Conservation (phyloP, 148 eudicot species). For the Rheum nobile region DNA sequence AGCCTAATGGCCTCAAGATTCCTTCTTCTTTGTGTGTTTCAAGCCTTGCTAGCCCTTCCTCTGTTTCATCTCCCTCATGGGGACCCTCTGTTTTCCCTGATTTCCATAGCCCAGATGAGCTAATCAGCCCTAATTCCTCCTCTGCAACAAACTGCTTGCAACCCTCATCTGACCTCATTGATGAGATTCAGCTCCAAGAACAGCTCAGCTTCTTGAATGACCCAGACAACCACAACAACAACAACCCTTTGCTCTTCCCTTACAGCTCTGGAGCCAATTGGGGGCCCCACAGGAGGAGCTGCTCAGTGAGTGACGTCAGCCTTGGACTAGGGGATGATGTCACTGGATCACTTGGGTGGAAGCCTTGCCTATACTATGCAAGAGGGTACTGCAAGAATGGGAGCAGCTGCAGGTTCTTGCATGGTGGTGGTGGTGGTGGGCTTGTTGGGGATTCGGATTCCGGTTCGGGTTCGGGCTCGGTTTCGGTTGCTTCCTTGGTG, state of each 20-base stretch:
- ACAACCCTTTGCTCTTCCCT: neutral
- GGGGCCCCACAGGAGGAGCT: slow-evolving; percentile 53
- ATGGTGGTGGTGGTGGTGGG: slow-evolving; percentile 16
- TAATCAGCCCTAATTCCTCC: slow-evolving; percentile 23
- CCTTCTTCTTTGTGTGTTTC: slow-evolving; percentile 56
- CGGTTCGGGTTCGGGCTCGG: slow-evolving; percentile 7
- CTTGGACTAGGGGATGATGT: slow-evolving; percentile 34
- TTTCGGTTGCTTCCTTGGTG: slow-evolving; percentile 15
- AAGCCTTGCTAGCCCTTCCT: slow-evolving; percentile 23
- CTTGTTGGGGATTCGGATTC: slow-evolving; percentile 13
- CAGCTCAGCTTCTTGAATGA: slow-evolving; percentile 59
- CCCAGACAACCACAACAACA: neutral
- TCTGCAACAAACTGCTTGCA: neutral
- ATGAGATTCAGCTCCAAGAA: slow-evolving; percentile 68
- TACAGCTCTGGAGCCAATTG: slow-evolving; percentile 5
- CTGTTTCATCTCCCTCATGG: slow-evolving; percentile 30
- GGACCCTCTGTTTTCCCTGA: slow-evolving; percentile 28
- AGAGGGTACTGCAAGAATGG: slow-evolving; percentile 96
- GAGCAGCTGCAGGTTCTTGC: slow-evolving; percentile 45
- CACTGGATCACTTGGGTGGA: slow-evolving; percentile 53
- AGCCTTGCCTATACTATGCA: slow-evolving; percentile 71
- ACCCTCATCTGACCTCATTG: slow-evolving; percentile 25
- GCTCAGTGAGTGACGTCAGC: slow-evolving; percentile 58
- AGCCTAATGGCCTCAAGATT: slow-evolving; percentile 27
- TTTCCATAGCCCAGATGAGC: slow-evolving; percentile 22